phyloP scores from a whole-genome alignment of 2,329 filamentous ascomycete species.

The Aspergillus viridinutans region DNA sequence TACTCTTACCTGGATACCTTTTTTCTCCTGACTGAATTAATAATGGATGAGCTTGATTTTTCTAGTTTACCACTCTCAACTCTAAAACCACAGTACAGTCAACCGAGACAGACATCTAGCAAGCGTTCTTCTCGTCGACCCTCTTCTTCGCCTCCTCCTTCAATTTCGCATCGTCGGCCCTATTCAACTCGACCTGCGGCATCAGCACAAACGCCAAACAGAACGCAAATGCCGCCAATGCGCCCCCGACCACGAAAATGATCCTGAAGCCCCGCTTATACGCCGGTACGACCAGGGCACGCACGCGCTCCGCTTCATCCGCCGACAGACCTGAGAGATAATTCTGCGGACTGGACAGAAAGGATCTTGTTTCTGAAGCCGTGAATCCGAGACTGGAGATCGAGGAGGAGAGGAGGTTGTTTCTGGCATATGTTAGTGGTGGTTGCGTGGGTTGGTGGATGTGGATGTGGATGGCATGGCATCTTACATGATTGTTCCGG shows the following conservation, averaged over 20 bases:
- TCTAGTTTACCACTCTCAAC: no score
- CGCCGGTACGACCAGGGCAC: conserved; percentile 27
- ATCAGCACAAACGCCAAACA: conserved; percentile 32
- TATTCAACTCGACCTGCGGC: conserved; percentile 32
- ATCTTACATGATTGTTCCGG: conserved; percentile 39
- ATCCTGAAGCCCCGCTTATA: conserved; percentile 39
- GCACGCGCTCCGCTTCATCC: conserved; percentile 22
- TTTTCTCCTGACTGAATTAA: not conserved
- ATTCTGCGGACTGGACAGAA: conserved; percentile 28
- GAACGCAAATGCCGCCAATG: conserved; percentile 33
- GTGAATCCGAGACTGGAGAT: conserved; percentile 23
- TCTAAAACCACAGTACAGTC: not conserved
- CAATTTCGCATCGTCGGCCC: conserved; percentile 26
- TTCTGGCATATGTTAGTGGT: conserved; percentile 14
- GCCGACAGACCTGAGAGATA: conserved; percentile 25
- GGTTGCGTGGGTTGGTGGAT: not conserved
- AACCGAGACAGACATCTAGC: not conserved
- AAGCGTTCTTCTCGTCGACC: conserved; percentile 14
- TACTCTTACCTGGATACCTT: not conserved
- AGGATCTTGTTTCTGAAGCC: conserved; percentile 16
- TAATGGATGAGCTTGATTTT: not conserved
- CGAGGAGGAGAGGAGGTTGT: conserved; percentile 26
- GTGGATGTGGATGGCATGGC: not conserved
- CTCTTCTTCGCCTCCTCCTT: conserved; percentile 26
- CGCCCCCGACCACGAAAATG: conserved; percentile 38